phyloP scores from a whole-genome alignment of 2,329 filamentous ascomycete genomes.

The Cercospora canescens region DNA sequence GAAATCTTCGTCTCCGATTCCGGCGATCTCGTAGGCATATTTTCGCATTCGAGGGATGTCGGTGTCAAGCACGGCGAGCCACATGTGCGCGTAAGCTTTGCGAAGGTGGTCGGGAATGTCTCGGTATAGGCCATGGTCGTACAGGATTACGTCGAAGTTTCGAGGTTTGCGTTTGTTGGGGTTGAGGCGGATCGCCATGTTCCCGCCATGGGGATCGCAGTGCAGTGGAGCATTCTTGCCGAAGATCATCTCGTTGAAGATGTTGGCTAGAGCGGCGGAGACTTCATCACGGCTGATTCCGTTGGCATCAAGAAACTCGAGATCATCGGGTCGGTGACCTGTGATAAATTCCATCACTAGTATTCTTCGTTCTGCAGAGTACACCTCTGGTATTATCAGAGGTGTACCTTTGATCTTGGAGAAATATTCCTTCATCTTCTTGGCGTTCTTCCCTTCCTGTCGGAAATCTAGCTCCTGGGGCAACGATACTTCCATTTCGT shows the following conservation, averaged over 20 bases:
- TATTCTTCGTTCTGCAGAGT: slow-evolving; percentile 86
- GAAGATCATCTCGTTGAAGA: slow-evolving; percentile 99
- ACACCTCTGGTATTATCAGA: slow-evolving; percentile 81
- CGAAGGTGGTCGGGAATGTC: slow-evolving; percentile 79
- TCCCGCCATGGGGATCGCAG: slow-evolving; percentile 95
- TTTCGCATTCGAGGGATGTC: slow-evolving; percentile 84
- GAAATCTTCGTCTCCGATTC: slow-evolving; percentile 85
- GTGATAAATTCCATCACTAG: slow-evolving; percentile 94
- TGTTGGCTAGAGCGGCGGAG: slow-evolving; percentile 80
- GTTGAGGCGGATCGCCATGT: slow-evolving; percentile 87
- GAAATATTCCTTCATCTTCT: slow-evolving; percentile 78
- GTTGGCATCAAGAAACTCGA: slow-evolving; percentile 80
- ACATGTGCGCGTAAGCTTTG: slow-evolving; percentile 91
- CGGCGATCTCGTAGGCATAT: slow-evolving; percentile 86
- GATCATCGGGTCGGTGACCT: slow-evolving; percentile 83
- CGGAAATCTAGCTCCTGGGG: slow-evolving; percentile 90
- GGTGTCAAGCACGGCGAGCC: slow-evolving; percentile 91
- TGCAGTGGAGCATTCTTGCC: slow-evolving; percentile 84
- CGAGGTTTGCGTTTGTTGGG: slow-evolving; percentile 54
- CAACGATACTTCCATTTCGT: slow-evolving; percentile 87
- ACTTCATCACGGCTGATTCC: slow-evolving; percentile 94
- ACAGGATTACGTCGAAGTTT: slow-evolving; percentile 95
- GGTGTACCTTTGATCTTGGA: slow-evolving; percentile 71
- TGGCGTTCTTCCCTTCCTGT: slow-evolving; percentile 82
- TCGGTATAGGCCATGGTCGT: slow-evolving; percentile 95